phyloP scores from a whole-genome alignment of 805 yeast species.

The Candida peoriensis region DNA sequence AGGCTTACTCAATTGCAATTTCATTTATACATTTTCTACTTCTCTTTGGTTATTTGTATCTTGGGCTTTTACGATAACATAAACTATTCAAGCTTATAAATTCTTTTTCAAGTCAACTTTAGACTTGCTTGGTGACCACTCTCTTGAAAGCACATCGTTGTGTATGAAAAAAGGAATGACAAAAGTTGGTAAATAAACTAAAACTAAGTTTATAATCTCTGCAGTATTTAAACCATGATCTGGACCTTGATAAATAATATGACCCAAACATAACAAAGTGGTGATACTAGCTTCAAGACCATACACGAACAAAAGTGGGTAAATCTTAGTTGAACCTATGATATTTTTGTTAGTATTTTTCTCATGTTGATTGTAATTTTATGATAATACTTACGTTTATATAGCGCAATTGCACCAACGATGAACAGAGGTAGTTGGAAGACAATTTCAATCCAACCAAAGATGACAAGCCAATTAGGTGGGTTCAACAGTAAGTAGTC shows the following conservation, averaged over 20 bases:
- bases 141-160: conserved; percentile 17
- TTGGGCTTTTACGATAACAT: no score
- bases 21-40: no score
- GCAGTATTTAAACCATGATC: conserved; percentile 24
- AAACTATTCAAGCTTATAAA: no score
- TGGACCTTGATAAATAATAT: conserved; percentile 34
- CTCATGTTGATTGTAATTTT: no score
- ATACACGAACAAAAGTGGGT: conserved; percentile 50
- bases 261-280: conserved; percentile 66
- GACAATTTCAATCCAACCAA: conserved; percentile 66
- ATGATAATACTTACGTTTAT: conserved; percentile 25
- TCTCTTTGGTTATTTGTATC: no score
- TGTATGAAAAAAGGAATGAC: conserved; percentile 56
- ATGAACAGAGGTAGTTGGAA: conserved; percentile 80
- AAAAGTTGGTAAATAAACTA: conserved; percentile 66
- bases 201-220: conserved; percentile 40
- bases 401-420: conserved; percentile 33
- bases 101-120: background rate
- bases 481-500: conserved; percentile 60
- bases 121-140: conserved; percentile 11
- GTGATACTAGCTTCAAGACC: conserved; percentile 83
- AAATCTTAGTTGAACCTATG: conserved; percentile 23
- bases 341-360: background rate
- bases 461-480: conserved; percentile 70
- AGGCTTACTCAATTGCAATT: no score